Conservation (phyloP, 2,329 filamentous ascomycete species). For the Drechslerella stenobrocha region DNA sequence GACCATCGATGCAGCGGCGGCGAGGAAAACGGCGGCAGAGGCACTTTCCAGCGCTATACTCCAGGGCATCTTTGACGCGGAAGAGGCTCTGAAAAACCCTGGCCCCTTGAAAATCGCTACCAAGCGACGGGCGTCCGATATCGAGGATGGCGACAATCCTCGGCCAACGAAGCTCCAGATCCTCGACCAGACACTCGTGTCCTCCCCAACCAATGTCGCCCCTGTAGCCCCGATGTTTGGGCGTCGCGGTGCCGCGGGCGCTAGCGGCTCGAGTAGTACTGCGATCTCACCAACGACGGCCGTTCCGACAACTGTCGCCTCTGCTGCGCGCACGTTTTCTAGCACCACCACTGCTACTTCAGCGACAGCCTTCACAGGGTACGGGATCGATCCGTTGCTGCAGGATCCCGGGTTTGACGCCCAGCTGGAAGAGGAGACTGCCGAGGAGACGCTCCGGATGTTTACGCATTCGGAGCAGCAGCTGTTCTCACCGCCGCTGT, state of each 20-base stretch:
- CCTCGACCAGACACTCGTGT: conserved; percentile 35
- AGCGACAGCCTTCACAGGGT: conserved; percentile 31
- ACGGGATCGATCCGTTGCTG: conserved; percentile 38
- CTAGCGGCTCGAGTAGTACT: conserved; percentile 16
- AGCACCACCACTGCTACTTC: conserved; percentile 9
- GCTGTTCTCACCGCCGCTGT: conserved; percentile 39
- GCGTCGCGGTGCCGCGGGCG: neutral
- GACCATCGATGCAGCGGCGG: conserved; percentile 31
- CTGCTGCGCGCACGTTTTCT: neutral
- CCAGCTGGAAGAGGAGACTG: conserved; percentile 39
- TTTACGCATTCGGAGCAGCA: conserved; percentile 44
- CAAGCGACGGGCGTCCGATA: conserved; percentile 27
- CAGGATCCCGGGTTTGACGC: conserved; percentile 36
- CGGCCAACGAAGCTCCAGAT: conserved; percentile 41
- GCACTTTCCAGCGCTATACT: conserved; percentile 27
- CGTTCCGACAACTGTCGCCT: conserved; percentile 2
- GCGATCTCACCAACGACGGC: conserved; percentile 19
- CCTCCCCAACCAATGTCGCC: conserved; percentile 33
- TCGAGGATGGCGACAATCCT: conserved; percentile 1
- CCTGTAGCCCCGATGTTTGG: conserved; percentile 42
- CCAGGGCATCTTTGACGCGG: conserved; percentile 26
- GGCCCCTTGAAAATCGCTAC: conserved; percentile 11
- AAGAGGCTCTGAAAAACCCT: conserved; percentile 18
- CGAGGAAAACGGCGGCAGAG: conserved; percentile 40
- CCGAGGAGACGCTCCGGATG: conserved; percentile 41